phyloP scores from a whole-genome alignment of 768 basidiomycete species.

The Pholiota microspora region DNA sequence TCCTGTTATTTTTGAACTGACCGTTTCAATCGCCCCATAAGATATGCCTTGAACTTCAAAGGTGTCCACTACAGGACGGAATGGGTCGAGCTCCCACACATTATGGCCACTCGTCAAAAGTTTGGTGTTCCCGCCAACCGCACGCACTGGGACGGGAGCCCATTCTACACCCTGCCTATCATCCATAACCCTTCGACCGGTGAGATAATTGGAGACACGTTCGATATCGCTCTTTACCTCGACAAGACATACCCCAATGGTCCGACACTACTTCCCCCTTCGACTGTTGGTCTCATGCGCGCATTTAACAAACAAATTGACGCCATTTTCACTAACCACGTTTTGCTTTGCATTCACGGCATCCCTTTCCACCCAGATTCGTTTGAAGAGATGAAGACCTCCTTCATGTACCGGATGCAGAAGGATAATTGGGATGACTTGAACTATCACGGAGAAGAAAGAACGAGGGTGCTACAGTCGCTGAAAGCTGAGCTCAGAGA shows the following conservation, averaged over 20 bases:
- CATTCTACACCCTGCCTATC: constrained; percentile 38
- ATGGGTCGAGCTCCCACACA: constrained; percentile 43
- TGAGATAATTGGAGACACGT: constrained; percentile 32
- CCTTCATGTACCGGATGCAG: neutral
- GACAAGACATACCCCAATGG: constrained; percentile 39
- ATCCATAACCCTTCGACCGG: constrained; percentile 40
- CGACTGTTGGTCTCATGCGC: constrained; percentile 29
- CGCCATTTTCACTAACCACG: neutral
- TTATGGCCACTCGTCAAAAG: constrained; percentile 26
- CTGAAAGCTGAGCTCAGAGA: neutral
- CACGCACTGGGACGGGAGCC: constrained; percentile 23
- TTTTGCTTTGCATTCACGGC: neutral
- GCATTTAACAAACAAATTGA: constrained; percentile 20
- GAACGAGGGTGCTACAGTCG: neutral
- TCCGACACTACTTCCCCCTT: constrained; percentile 29
- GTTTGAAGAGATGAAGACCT: neutral
- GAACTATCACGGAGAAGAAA: neutral
- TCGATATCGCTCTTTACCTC: constrained; percentile 40
- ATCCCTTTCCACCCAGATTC: neutral
- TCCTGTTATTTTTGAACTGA: too few species aligned
- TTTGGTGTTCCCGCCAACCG: constrained; percentile 29
- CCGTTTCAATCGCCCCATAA: neutral
- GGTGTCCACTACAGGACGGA: constrained; percentile 32
- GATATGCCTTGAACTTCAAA: constrained; percentile 19
- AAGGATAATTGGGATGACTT: neutral